Percentiles rank a stretch among this genome's conserved stretches.
phyloP scores from a whole-genome alignment of 2,329 filamentous ascomycete species.

The Clonostachys byssicola region DNA sequence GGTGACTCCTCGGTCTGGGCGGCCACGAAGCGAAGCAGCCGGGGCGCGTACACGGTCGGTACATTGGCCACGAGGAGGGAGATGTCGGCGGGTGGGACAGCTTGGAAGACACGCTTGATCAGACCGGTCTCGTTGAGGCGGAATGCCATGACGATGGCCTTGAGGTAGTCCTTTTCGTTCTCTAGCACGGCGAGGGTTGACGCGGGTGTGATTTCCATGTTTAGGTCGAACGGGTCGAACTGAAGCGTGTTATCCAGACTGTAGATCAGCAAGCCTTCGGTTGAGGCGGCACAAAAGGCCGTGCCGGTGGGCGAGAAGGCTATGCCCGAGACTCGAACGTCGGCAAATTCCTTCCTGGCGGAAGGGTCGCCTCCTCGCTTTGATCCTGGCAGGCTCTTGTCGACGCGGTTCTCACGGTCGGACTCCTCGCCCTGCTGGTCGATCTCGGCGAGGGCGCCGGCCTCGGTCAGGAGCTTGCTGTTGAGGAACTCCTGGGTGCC shows the following conservation, averaged over 20 bases:
- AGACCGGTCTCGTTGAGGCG: conserved; percentile 83
- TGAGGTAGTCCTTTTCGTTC: conserved; percentile 74
- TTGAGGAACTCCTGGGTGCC: conserved; percentile 97
- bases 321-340: conserved; percentile 80
- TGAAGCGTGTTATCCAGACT: conserved; percentile 78
- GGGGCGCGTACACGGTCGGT: conserved; percentile 80
- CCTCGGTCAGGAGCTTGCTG: conserved; percentile 86
- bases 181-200: conserved; percentile 70
- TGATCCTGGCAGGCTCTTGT: conserved; percentile 76
- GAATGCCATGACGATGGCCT: conserved; percentile 95
- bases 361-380: conserved; percentile 82
- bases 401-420: conserved; percentile 80
- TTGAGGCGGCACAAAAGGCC: conserved; percentile 90
- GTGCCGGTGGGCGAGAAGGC: conserved; percentile 86
- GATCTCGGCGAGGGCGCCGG: conserved; percentile 77
- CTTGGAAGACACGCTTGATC: conserved; percentile 81
- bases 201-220: conserved; percentile 87
- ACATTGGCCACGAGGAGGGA: conserved; percentile 72
- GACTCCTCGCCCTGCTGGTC: conserved; percentile 86
- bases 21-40: conserved; percentile 82
- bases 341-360: conserved; percentile 68
- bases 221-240: conserved; percentile 95
- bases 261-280: conserved; percentile 91
- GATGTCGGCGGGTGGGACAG: conserved; percentile 72
- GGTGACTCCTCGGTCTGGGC: conserved; percentile 84